Base-by-base conservation (phyloP, 140 eudicot species). In the Stevia rebaudiana region DNA sequence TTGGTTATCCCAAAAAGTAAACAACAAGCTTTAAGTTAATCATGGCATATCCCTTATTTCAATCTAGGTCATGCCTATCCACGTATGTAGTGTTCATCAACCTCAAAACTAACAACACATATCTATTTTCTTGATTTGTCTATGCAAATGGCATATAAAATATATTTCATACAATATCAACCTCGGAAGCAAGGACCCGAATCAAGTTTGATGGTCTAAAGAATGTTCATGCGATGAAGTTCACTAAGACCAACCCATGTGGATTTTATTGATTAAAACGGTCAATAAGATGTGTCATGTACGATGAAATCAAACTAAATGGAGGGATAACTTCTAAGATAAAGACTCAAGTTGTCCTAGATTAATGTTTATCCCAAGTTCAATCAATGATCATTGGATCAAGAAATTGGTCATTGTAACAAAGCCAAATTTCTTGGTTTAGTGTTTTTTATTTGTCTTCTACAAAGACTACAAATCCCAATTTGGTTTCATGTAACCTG, bases 391-490 rank as follows among this genome's bases (percentile, higher is more conserved):
- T 74, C 70, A 67, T 74, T 50, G 79, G 73, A 65, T 65, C 73
- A 56, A 57, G 69, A 65, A 25, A 52, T 76, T 76, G 81, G 68
- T 61, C 39, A 46, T 25, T 70, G 70, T 77, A 70, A 71, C 77
- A 70, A 70, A 56, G 77, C 77, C 81, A 76, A 47, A 39, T 23
- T 63, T 47, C 63, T 46, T 65, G 68, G 73, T 55, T 76, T 76
- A 56, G 30, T 71, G 81, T 57, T 56, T 56, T 30, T 76, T 10
- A 11, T 30, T 56, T 76, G 81, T 76, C 81, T 64, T 70, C 52
- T 47, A 48, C 44, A 64, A 48, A 16, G 73, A 48, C 60, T 63
- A 63, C 81, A 76, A 3, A 76, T 71, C 81, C 46, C 48, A 76
- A 47, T 75, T 69, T 60, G 54, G 73, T 56, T 74, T 18, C 35